Evolutionary conservation across 441 rosid genomes (phyloP), one percentile per base, ranked within the genome.

Genomic region (Corymbia calophylla): DNA sequence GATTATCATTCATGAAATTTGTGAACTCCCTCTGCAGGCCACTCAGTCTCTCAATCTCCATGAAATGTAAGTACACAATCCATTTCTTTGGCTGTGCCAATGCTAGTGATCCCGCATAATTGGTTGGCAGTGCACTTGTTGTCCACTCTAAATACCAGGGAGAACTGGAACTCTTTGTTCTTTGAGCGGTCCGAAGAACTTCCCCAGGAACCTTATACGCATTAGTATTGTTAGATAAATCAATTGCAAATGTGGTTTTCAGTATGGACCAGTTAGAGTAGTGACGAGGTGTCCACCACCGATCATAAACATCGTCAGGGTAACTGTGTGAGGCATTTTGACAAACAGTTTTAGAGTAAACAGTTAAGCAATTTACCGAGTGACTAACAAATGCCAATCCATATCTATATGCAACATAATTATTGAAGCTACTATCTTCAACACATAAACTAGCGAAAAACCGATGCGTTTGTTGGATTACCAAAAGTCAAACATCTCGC

Each of bases 11-110:
- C 5, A 35, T 8, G 19, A 27, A 53, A 86, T 86, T 29, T 17
- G 44, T 54, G 53, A 89, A 39, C 47, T 66, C 86, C 12, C 88
- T 68, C 13, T 25, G 15, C 16, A 48, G 29, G 32, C 27, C 27
- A 5, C 14, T 7, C 23, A 86, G 55, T 7, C 27, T 18, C 39
- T 66, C 55, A 77, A 89, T 27, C 56, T 89, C 88, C 8, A 56
- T 51, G 31, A 89, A 89, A n/a, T 86, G 77, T 29, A 89, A 44
- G 49, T 86, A 89, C 5, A 35, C 53, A 54, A 64, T 64, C 87
- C 55, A 86, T 13, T 58, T 80, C 23, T 27, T 2, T 25, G 5
- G 44, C 44, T 5, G 44, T 39, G 44, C 44, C 44, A 5, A 35
- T 12, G 39, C 39, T 35, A 35, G 39, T 39, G 44, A 39, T 39